phyloP scores from a whole-genome alignment of 306 rosid genomes.

The Hylodesmum podocarpum region DNA sequence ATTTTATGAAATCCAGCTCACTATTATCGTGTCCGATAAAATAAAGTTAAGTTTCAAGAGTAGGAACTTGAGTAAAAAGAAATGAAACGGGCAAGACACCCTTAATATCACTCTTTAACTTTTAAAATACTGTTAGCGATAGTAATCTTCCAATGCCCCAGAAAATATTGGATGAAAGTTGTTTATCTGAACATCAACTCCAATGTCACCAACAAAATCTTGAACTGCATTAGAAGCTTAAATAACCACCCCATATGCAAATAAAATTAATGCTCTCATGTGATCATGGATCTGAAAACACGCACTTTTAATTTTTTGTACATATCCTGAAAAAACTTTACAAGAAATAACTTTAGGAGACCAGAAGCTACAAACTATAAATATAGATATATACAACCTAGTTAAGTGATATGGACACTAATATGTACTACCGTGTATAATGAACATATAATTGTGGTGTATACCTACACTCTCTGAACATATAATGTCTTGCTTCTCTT shows the following conservation, averaged over 20 bases:
- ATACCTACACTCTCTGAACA: conserved; percentile 2
- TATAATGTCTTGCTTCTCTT: neutral
- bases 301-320: neutral
- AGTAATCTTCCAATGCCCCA: neutral
- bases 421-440: neutral
- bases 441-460: neutral
- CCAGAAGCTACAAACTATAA: neutral
- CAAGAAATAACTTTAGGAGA: neutral
- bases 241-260: neutral
- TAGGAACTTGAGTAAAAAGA: too few species aligned
- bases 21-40: neutral
- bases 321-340: neutral
- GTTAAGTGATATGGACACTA: neutral
- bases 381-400: neutral
- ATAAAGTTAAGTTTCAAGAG: neutral
- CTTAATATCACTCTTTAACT: neutral
- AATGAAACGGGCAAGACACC: too few species aligned
- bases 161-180: neutral
- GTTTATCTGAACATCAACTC: neutral
- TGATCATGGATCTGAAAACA: neutral
- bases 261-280: neutral
- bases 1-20: neutral
- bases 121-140: neutral
- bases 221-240: neutral
- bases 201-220: neutral